Percentiles rank a stretch among this genome's conserved stretches.
phyloP scores from a whole-genome alignment of 305 asterid species.

The Ajuga reptans region DNA sequence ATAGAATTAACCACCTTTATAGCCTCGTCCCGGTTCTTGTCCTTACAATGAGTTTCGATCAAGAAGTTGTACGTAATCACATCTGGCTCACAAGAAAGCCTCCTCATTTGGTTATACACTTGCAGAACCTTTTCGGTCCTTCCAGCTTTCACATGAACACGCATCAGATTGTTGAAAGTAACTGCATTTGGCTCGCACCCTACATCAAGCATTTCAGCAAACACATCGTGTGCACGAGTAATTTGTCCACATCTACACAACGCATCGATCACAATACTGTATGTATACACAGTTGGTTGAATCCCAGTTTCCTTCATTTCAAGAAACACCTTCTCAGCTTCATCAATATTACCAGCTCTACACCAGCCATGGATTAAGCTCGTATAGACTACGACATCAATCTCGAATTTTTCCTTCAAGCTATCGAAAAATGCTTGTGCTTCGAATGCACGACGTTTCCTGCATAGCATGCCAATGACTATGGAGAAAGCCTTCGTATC shows the following conservation, averaged over 20 bases:
- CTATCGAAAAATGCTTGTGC: slow-evolving; percentile 81
- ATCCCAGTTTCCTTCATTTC: slow-evolving; percentile 70
- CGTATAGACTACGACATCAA: slow-evolving; percentile 78
- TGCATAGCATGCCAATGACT: slow-evolving; percentile 58
- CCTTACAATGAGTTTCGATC: slow-evolving; percentile 71
- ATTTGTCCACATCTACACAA: slow-evolving; percentile 83
- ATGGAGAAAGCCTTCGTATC: slow-evolving; percentile 55
- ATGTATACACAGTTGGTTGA: slow-evolving; percentile 66
- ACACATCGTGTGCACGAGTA: slow-evolving; percentile 83
- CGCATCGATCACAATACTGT: slow-evolving; percentile 73
- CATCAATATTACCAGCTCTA: slow-evolving; percentile 53
- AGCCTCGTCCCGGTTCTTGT: slow-evolving; percentile 61
- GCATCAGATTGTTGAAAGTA: slow-evolving; percentile 76
- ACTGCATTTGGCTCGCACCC: slow-evolving; percentile 67
- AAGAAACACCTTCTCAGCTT: slow-evolving; percentile 66
- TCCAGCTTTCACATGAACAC: slow-evolving; percentile 86
- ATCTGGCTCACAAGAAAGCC: slow-evolving; percentile 59
- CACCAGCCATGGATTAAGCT: slow-evolving; percentile 91
- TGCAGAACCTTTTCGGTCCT: slow-evolving; percentile 80
- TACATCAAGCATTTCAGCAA: slow-evolving; percentile 67
- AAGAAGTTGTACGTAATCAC: slow-evolving; percentile 68
- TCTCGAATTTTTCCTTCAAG: slow-evolving; percentile 56
- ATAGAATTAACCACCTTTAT: slow-evolving; percentile 56
- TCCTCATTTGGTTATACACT: slow-evolving; percentile 82
- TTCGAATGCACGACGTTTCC: slow-evolving; percentile 64